Base-by-base conservation (phyloP, 1,284 basidiomycete genomes). In the Sanguinoderma infundibulare region DNA sequence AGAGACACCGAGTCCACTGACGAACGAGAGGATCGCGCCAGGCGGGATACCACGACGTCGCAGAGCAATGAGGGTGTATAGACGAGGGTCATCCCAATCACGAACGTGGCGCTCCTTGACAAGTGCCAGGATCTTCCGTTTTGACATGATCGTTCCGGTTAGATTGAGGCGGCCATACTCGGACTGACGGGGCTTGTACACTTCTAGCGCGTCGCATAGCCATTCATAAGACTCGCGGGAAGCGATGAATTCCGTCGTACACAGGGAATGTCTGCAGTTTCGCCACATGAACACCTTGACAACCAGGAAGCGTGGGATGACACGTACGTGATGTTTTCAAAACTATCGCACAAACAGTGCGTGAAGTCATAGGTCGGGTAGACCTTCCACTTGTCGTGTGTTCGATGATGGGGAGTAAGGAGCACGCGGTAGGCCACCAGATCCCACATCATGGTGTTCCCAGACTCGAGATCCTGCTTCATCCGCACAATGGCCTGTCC, bases 391-490 rank as follows among this genome's bases (percentile, higher is more conserved):
- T 91, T 92, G 75, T 91, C 88, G 28, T 89, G 90, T 0, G 98
- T 99, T 32, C 98, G 89, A 75, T 99, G 97, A 77, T 99, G 98
- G 40, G 93, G 87, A 6, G 94, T 88, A 56, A 92, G 85, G 61
- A 99, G 84, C 46, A 98, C 95, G 36, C 98, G 90, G 75, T 99
- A 99, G 17, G 97, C 97, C 51, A 98, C 94, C 60, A 98, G 78
- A 78, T 99, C 98, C 98, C 98, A 99, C 97, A 99, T 98, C 79
- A 97, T 96, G 26, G 98, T 97, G 77, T 99, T 99, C 12, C 93
- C 92, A 63, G 95, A 93, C 55, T 87, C 83, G 39, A 99, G 79
- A 74, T 99, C 94, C 80, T 97, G 95, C 80, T 99, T 99, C 98
- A 99, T 99, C 50, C 98, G 88, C 55, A 99, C 79, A 67, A 92